phyloP scores from a whole-genome alignment of 208 protist genomes.

The Trypanosoma cruzi region DNA sequence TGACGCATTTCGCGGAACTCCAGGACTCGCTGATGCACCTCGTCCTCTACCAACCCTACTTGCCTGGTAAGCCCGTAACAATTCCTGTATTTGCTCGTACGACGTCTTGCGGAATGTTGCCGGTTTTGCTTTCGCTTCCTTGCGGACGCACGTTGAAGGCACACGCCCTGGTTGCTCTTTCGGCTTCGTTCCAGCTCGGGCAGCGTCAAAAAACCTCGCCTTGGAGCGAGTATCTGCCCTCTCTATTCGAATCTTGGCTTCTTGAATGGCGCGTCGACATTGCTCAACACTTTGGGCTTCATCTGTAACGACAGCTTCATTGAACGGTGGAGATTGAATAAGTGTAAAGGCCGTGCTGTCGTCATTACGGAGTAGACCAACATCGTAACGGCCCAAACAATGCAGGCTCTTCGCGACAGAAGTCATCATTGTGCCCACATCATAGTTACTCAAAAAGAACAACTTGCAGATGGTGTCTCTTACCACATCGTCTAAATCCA shows the following conservation, averaged over 20 bases:
- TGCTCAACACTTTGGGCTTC: constrained; percentile 39
- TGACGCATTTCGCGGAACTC: neutral
- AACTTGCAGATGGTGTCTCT: constrained; percentile 69
- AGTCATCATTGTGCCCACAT: constrained; percentile 61
- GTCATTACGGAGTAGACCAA: constrained; percentile 82
- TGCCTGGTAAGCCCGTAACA: constrained; percentile 8
- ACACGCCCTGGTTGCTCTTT: neutral
- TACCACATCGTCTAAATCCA: constrained; percentile 72
- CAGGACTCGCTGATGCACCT: constrained; percentile 8
- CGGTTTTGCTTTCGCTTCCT: neutral
- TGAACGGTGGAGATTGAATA: constrained; percentile 70
- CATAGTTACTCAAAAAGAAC: constrained; percentile 78
- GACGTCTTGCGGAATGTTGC: constrained; percentile 24
- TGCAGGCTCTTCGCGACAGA: constrained; percentile 73
- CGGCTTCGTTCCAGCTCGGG: neutral
- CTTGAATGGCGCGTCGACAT: constrained; percentile 46
- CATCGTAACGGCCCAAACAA: constrained; percentile 78
- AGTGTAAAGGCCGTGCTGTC: constrained; percentile 80
- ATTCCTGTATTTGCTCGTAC: constrained; percentile 41
- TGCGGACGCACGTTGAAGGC: neutral
- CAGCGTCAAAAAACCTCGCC: constrained; percentile 33
- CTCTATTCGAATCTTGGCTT: constrained; percentile 66
- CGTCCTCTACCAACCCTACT: constrained; percentile 2
- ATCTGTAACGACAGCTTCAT: constrained; percentile 25
- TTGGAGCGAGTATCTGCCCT: constrained; percentile 35